phyloP scores from a whole-genome alignment of 2,329 filamentous ascomycete species.

The Hypomyces rosellus region DNA sequence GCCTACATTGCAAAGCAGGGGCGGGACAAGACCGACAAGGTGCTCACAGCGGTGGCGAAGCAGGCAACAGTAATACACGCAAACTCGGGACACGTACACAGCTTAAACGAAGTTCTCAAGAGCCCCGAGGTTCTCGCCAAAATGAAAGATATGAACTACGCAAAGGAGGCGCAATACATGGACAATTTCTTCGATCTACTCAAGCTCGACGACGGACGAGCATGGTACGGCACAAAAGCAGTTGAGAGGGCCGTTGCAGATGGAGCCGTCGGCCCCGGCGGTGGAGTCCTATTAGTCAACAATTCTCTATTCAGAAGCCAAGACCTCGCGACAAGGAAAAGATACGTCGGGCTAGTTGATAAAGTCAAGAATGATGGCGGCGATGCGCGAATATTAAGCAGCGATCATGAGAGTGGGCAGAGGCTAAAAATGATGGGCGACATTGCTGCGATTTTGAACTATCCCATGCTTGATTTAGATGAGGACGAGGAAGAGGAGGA shows the following conservation, averaged over 20 bases:
- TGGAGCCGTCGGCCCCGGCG: slow-evolving; percentile 81
- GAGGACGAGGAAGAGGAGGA: slow-evolving; percentile 53
- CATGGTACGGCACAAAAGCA: slow-evolving; percentile 82
- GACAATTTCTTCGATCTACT: slow-evolving; percentile 75
- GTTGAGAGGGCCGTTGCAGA: slow-evolving; percentile 78
- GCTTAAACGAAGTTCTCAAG: slow-evolving; percentile 79
- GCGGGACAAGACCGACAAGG: slow-evolving; percentile 56
- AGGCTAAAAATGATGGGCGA: slow-evolving; percentile 77
- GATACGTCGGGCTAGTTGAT: slow-evolving; percentile 82
- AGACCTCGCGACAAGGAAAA: slow-evolving; percentile 66
- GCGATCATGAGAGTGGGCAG: slow-evolving; percentile 88
- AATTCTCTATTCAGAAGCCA: slow-evolving; percentile 83
- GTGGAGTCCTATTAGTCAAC: slow-evolving; percentile 78
- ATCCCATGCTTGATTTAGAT: slow-evolving; percentile 75
- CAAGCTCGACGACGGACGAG: slow-evolving; percentile 76
- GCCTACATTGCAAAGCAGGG: slow-evolving; percentile 62
- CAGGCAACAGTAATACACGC: slow-evolving; percentile 72
- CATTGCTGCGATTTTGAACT: slow-evolving; percentile 85
- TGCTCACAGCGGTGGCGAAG: slow-evolving; percentile 55
- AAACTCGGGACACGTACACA: slow-evolving; percentile 79
- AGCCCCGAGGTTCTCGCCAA: slow-evolving; percentile 70
- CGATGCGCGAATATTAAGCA: slow-evolving; percentile 82
- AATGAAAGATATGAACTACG: slow-evolving; percentile 82
- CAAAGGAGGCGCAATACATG: slow-evolving; percentile 75
- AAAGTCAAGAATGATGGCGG: slow-evolving; percentile 81